Evolutionary conservation across 306 rosid genomes (phyloP).

Genomic region (peach (Prunus persica)): Prunus_persica_NCBIv2 NC_034012.1:9157501-9158000

Average conservation of each 20-base stretch:
- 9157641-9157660: background rate
- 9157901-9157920: background rate
- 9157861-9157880: background rate
- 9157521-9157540: constrained; percentile 44
- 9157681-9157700: background rate
- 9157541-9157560: constrained; percentile 55
- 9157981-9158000: background rate
- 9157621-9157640: background rate
- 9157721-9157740: background rate
- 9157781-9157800: background rate
- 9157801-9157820: background rate
- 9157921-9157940: background rate
- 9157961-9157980: background rate
- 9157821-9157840: background rate
- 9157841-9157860: no score
- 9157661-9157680: background rate
- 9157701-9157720: background rate
- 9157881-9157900: background rate
- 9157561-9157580: background rate
- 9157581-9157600: background rate
- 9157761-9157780: no score
- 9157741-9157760: background rate
- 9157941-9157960: background rate
- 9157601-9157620: no score
- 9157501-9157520: constrained; percentile 70